Conservation (phyloP, 192 early-diverging fungal genomes). For the Coemansia sp. region DNA sequence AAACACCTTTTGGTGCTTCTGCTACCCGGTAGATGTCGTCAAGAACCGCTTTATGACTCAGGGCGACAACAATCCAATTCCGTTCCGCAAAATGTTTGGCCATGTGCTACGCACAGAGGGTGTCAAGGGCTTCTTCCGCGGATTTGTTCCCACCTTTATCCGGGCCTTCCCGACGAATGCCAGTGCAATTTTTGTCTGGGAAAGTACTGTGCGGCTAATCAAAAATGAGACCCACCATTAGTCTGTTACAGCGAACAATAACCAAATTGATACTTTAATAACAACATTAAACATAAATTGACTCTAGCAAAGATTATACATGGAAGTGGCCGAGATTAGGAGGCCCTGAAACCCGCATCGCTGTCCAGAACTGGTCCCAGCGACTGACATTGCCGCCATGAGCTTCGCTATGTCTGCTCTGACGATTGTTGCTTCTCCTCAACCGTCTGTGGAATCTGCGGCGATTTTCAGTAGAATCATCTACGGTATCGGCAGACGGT, state of each 20-base stretch:
- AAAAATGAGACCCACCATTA: slow-evolving; percentile 21
- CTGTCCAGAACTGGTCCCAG: neutral
- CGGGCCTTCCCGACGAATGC: slow-evolving; percentile 95
- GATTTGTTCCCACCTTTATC: slow-evolving; percentile 86
- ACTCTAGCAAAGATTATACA: neutral
- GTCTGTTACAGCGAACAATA: neutral
- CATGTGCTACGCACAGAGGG: slow-evolving; percentile 62
- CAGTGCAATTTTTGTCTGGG: slow-evolving; percentile 88
- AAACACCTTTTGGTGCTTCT: slow-evolving; percentile 85
- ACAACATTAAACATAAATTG: neutral
- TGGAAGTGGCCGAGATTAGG: neutral
- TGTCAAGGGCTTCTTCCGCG: slow-evolving; percentile 81
- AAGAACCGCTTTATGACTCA: slow-evolving; percentile 96
- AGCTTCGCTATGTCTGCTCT: neutral
- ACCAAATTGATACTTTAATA: neutral
- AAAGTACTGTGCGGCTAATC: slow-evolving; percentile 61
- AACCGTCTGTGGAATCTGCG: neutral
- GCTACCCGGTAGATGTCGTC: slow-evolving; percentile 80
- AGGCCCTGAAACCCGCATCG: neutral
- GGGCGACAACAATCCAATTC: slow-evolving; percentile 63
- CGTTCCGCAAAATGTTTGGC: slow-evolving; percentile 40
- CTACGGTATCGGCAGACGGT: neutral
- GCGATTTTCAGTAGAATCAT: neutral
- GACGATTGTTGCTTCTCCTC: neutral
- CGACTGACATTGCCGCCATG: neutral